Evolutionary conservation across 2,329 filamentous ascomycete species (phyloP).

Genomic region (Drechslera avenae): DNA sequence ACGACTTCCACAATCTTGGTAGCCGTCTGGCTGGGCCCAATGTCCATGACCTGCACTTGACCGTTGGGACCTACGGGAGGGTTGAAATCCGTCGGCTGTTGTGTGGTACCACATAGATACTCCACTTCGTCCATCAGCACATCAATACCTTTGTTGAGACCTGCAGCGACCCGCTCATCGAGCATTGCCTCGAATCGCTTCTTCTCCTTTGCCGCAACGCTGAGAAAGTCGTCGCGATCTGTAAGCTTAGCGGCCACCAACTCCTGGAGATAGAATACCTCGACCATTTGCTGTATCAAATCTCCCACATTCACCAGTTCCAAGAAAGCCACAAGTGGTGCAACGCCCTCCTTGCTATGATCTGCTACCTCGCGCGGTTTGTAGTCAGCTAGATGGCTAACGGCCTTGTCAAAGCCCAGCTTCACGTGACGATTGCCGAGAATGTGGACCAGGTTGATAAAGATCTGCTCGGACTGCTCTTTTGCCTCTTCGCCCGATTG

Average conservation of each 20-base stretch:
- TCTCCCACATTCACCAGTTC: slow-evolving; percentile 98
- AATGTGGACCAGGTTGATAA: slow-evolving; percentile 81
- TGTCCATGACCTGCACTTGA: slow-evolving; percentile 54
- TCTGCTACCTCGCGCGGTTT: slow-evolving; percentile 82
- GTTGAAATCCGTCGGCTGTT: slow-evolving; percentile 88
- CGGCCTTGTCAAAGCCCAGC: slow-evolving; percentile 90
- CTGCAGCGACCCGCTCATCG: slow-evolving; percentile 93
- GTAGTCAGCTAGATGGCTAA: slow-evolving; percentile 87
- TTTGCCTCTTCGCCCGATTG: slow-evolving; percentile 81
- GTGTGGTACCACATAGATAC: slow-evolving; percentile 87
- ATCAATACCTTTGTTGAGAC: slow-evolving; percentile 96
- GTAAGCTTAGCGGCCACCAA: slow-evolving; percentile 80
- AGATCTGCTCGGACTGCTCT: slow-evolving; percentile 88
- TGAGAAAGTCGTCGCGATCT: slow-evolving; percentile 92
- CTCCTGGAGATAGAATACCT: slow-evolving; percentile 98
- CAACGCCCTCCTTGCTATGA: slow-evolving; percentile 74
- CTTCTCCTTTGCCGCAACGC: slow-evolving; percentile 90
- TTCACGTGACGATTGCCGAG: slow-evolving; percentile 87
- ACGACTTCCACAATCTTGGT: slow-evolving; percentile 82
- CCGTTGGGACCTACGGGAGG: slow-evolving; percentile 57
- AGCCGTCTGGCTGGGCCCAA: slow-evolving; percentile 80
- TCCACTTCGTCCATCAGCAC: slow-evolving; percentile 98
- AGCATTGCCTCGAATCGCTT: slow-evolving; percentile 99
- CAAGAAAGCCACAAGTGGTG: slow-evolving; percentile 91
- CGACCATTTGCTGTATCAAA: slow-evolving; percentile 97